Base-by-base conservation (phyloP, 2,329 filamentous ascomycete genomes). In the Venturia aucupariae region DNA sequence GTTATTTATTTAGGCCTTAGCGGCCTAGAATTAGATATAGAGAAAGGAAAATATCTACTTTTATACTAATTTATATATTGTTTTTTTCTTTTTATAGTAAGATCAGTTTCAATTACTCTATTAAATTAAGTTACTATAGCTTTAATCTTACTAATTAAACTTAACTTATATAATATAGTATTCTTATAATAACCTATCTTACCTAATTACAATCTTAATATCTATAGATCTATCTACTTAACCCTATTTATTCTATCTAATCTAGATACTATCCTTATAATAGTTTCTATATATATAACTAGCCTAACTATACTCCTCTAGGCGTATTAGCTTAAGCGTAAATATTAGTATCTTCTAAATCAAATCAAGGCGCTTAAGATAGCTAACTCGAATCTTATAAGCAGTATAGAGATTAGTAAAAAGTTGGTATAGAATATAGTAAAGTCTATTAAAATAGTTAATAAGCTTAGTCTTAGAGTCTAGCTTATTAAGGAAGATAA, bases 241-340 rank as follows among this genome's bases (percentile, higher is more conserved):
- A 27, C 46, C 13, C 24, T 22, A 51, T 4, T 8, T 22, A 38
- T 60, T 13, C 13, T 30, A 60, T 22, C 24, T 13, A 2, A 38
- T n/a, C 30, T 38, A 1, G 22, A 13, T 35, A 38, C 15, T 17
- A 38, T 39, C 55, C 55, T 38, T 30, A 38, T n/a, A 60, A 60
- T 60, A n/a, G 66, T 62, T 46, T 38, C 66, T 63, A 8, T 65
- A 30, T 30, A 19, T 35, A 65, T 65, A 27, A 42, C 60, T 22
- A 67, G 41, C 64, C 71, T 66, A 10, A 67, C 68, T 3, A 67
- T 70, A 8, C 70, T 78, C 5, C 69, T 79, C 11, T 79, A 76
- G 76, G 74, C 73, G 0, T 72, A 76, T 38, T 74, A 77, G 59
- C 69, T 78, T 35, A 74, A 75, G 65, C 70, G 72, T 27, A 72